Conservation (phyloP, 768 basidiomycete species). For the Suillus variegatus region DNA sequence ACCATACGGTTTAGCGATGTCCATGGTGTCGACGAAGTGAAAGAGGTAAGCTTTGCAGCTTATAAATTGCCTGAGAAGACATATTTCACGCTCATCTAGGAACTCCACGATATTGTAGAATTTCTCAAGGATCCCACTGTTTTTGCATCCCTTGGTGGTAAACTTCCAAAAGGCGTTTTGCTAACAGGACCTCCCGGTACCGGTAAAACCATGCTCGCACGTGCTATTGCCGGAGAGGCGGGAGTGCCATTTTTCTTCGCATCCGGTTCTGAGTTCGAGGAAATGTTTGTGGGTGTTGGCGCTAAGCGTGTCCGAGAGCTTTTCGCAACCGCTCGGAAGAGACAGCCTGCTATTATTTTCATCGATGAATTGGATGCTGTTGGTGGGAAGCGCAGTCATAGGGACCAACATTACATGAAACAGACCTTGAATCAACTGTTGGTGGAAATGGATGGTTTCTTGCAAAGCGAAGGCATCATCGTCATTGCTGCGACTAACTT, state of each 20-base stretch:
- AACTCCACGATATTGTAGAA: slow-evolving; percentile 91
- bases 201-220: slow-evolving; percentile 81
- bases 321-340: slow-evolving; percentile 91
- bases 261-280: slow-evolving; percentile 95
- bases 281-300: slow-evolving; percentile 96
- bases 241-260: slow-evolving; percentile 98
- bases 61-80: not conserved
- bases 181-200: slow-evolving; percentile 93
- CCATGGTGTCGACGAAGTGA: slow-evolving; percentile 97
- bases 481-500: slow-evolving; percentile 99
- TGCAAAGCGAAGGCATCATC: slow-evolving; percentile 90
- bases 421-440: slow-evolving; percentile 95
- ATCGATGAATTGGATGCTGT: slow-evolving; percentile 97
- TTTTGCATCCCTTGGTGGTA: slow-evolving; percentile 91
- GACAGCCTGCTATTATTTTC: slow-evolving; percentile 96
- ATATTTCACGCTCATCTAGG: slow-evolving; percentile 43
- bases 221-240: slow-evolving; percentile 97
- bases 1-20: slow-evolving; percentile 92
- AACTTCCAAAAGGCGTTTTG: slow-evolving; percentile 90
- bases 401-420: slow-evolving; percentile 88
- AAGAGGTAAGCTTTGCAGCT: slow-evolving; percentile 58
- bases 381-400: slow-evolving; percentile 81
- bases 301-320: slow-evolving; percentile 95
- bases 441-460: slow-evolving; percentile 97
- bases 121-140: slow-evolving; percentile 92